Evolutionary conservation across 805 yeast species (phyloP).

Genomic region (Cyberlindnera euphorbiae): DNA sequence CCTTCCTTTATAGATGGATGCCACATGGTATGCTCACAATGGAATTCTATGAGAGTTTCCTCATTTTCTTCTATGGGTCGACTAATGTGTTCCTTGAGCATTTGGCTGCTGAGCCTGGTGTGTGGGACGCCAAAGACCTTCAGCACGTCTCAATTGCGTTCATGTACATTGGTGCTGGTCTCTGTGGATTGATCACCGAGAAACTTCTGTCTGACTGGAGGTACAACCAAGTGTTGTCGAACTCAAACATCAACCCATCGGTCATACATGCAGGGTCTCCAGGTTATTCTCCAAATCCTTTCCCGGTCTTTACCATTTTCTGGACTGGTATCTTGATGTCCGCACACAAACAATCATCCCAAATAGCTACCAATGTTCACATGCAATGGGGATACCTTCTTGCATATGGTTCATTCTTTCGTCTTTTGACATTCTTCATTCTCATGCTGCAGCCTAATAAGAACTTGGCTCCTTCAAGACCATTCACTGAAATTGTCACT

Average conservation of each 20-base stretch:
- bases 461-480: conserved; percentile 51
- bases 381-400: conserved; percentile 89
- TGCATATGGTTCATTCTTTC: conserved; percentile 74
- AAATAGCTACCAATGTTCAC: conserved; percentile 74
- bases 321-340: conserved; percentile 98
- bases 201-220: conserved; percentile 60
- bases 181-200: conserved; percentile 85
- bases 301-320: conserved; percentile 87
- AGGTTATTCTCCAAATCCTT: conserved; percentile 88
- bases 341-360: conserved; percentile 82
- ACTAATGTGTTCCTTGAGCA: conserved; percentile 92
- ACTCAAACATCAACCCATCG: conserved; percentile 25
- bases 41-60: conserved; percentile 78
- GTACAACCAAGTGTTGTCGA: conserved; percentile 34
- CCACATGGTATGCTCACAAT: conserved; percentile 57
- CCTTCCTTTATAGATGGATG: conserved; percentile 25
- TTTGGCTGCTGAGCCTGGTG: conserved; percentile 70
- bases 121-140: conserved; percentile 84
- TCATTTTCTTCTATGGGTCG: conserved; percentile 82
- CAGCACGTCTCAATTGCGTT: conserved; percentile 91
- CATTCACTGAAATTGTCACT: conserved; percentile 80
- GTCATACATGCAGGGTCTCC: conserved; percentile 45
- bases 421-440: conserved; percentile 59
- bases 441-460: conserved; percentile 42
- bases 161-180: conserved; percentile 86